These are phyloP conservation scores for Neurospora sp. DNA, from an alignment of 495 filamentous ascomycete species.

Conservation along the genomic window DNA sequence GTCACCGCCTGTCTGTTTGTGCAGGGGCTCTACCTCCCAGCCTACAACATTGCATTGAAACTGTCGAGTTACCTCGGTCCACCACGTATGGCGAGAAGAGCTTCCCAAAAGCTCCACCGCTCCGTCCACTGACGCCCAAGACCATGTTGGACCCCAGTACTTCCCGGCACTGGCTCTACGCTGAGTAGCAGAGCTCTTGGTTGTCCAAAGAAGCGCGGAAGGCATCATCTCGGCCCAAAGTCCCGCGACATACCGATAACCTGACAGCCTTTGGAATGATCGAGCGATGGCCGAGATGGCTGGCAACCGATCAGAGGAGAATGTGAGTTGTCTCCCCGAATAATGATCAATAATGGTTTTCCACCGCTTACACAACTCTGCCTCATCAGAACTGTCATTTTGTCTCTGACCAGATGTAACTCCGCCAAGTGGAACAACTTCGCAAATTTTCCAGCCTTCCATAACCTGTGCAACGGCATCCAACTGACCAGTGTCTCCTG, in stretches of 20 bases:
- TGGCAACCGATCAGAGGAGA: not conserved
- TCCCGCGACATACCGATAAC: not conserved
- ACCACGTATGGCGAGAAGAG: not conserved
- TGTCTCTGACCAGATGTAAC: not conserved
- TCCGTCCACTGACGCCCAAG: not conserved
- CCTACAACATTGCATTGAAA: not conserved
- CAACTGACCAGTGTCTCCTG: not conserved
- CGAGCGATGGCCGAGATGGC: not conserved
- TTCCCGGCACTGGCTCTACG: not conserved
- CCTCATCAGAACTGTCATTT: not conserved
- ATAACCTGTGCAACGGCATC: not conserved
- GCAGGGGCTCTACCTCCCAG: not conserved
- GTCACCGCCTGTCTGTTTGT: not conserved
- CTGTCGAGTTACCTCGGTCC: not conserved
- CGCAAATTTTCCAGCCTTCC: not conserved
- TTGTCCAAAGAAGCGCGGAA: not conserved
- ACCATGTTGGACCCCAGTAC: not conserved
- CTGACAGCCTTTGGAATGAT: not conserved
- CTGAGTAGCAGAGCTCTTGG: not conserved
- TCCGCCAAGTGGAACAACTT: not conserved
- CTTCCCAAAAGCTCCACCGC: not conserved
- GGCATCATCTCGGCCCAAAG: not conserved
- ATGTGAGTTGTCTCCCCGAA: not conserved
- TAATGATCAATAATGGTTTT: not conserved
- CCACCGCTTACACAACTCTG: not conserved